Conservation (phyloP, 345 rosid species). For the Salix arbutifolia region DNA sequence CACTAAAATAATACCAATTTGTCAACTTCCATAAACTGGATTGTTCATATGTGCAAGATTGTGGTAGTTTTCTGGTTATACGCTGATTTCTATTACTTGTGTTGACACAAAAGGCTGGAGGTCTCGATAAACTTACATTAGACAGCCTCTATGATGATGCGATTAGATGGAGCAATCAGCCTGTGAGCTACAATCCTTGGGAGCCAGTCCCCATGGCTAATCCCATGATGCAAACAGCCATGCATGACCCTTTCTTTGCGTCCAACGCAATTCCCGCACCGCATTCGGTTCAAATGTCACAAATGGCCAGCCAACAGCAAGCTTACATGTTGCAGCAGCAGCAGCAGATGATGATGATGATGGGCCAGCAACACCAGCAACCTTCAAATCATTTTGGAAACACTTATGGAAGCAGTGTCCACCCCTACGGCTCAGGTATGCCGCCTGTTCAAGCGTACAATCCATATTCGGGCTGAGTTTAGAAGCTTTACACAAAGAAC, state of each 20-base stretch:
- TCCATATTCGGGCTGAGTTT: slow-evolving; percentile 52
- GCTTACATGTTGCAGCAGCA: slow-evolving; percentile 60
- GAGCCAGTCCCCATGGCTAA: slow-evolving; percentile 46
- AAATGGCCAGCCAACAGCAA: slow-evolving; percentile 68
- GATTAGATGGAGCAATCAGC: slow-evolving; percentile 71
- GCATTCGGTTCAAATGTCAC: slow-evolving; percentile 62
- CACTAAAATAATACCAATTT: background rate
- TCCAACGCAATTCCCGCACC: slow-evolving; percentile 55
- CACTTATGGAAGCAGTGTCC: slow-evolving; percentile 41
- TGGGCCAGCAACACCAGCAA: slow-evolving; percentile 50
- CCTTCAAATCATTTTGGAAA: slow-evolving; percentile 51
- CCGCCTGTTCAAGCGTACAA: slow-evolving; percentile 55
- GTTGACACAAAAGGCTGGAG: slow-evolving; percentile 64
- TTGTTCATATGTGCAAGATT: background rate
- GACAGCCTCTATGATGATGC: slow-evolving; percentile 98
- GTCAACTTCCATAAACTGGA: background rate
- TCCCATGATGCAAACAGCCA: slow-evolving; percentile 52
- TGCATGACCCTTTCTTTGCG: slow-evolving; percentile 57
- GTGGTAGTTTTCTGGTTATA: background rate
- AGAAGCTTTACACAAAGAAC: slow-evolving; percentile 15
- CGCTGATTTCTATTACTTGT: slow-evolving; percentile 5
- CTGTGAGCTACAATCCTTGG: slow-evolving; percentile 80
- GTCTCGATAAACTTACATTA: slow-evolving; percentile 82
- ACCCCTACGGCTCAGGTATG: slow-evolving; percentile 50
- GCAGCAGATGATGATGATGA: slow-evolving; percentile 61